Evolutionary conservation across 352 stramenopile genomes (phyloP).

Genomic region (Phytophthora hybrid): DNA sequence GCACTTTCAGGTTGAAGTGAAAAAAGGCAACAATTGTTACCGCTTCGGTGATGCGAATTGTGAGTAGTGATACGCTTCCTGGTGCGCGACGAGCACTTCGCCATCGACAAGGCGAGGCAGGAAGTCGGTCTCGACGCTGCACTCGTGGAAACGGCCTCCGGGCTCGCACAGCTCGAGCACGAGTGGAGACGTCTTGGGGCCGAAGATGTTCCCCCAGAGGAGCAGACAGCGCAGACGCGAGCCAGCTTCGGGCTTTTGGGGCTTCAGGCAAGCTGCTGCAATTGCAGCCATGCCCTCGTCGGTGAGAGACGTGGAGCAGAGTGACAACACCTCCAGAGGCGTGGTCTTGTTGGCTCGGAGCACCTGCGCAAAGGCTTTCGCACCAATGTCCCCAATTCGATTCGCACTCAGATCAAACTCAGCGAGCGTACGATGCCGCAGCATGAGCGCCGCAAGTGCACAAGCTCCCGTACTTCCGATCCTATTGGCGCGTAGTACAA

Average conservation of each 20-base stretch:
- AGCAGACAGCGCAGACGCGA: conserved; percentile 53
- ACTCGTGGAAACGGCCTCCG: conserved; percentile 46
- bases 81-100: conserved; percentile 62
- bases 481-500: conserved; percentile 68
- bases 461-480: conserved; percentile 70
- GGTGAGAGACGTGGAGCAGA: conserved; percentile 70
- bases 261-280: conserved; percentile 49
- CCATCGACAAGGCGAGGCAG: conserved; percentile 41
- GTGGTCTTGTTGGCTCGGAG: conserved; percentile 48
- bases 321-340: conserved; percentile 53
- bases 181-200: conserved; percentile 36
- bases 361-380: conserved; percentile 62
- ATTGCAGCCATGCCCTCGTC: conserved; percentile 58
- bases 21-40: conserved; percentile 27
- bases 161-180: conserved; percentile 54
- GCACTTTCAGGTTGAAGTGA: conserved; percentile 24
- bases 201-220: conserved; percentile 82
- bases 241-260: conserved; percentile 34
- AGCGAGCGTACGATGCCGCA: conserved; percentile 54
- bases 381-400: conserved; percentile 65
- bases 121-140: conserved; percentile 67
- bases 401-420: conserved; percentile 78
- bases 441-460: conserved; percentile 62
- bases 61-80: conserved; percentile 42
- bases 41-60: conserved; percentile 59